Conservation (phyloP, 139 green algal genomes). For the Auxenochlorella pyrenoidosa region DNA sequence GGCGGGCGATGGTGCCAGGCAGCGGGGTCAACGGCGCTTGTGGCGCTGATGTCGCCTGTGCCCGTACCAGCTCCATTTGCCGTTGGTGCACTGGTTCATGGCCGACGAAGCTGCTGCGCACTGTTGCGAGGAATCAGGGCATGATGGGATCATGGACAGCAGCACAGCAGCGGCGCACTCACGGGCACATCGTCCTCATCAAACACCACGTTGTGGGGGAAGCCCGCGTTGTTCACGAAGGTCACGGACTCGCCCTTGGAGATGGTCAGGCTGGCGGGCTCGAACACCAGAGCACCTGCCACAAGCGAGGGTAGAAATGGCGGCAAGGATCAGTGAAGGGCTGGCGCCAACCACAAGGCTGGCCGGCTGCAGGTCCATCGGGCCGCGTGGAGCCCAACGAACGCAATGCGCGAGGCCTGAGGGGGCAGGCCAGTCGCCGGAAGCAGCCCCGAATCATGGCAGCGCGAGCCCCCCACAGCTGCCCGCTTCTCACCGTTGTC, state of each 20-base stretch:
- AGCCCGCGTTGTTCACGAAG: conserved; percentile 86
- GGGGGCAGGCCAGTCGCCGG: neutral
- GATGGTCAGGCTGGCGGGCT: conserved; percentile 69
- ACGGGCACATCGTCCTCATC: conserved; percentile 93
- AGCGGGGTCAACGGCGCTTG: too few relatives aligned
- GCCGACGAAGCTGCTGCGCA: too few relatives aligned
- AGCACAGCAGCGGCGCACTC: conserved; percentile 19
- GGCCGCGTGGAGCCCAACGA: neutral
- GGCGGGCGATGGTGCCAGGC: neutral
- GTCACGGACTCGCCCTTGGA: conserved; percentile 83
- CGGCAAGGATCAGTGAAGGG: neutral
- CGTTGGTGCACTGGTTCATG: neutral
- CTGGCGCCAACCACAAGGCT: neutral
- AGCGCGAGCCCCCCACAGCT: too few relatives aligned
- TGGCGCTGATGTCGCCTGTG: neutral
- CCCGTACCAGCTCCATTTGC: neutral
- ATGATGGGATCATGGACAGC: too few relatives aligned
- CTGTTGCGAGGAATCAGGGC: too few relatives aligned
- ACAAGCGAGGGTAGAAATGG: neutral
- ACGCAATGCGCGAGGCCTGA: neutral
- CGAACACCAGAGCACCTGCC: conserved; percentile 63
- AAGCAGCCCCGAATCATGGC: too few relatives aligned
- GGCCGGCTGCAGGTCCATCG: neutral
- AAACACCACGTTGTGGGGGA: conserved; percentile 89
- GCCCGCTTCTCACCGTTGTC: conserved; percentile 39